phyloP scores from a whole-genome alignment of 768 basidiomycete species.

The Crepidotus variabilis region DNA sequence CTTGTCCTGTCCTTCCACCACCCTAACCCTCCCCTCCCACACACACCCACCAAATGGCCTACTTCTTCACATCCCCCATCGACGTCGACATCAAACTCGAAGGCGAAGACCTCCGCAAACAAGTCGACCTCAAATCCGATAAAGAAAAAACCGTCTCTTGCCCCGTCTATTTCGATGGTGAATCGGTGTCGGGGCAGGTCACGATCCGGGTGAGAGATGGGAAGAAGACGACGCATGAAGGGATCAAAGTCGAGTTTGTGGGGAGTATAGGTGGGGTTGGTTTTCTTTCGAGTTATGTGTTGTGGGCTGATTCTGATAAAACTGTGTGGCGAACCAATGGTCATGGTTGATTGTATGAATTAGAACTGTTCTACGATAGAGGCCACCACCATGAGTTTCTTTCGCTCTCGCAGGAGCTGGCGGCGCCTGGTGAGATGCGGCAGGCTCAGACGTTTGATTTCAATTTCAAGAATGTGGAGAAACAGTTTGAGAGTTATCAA shows the following conservation, averaged over 20 bases:
- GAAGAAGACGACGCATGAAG: slow-evolving; percentile 92
- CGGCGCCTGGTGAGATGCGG: slow-evolving; percentile 95
- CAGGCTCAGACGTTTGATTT: slow-evolving; percentile 96
- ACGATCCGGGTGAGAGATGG: slow-evolving; percentile 89
- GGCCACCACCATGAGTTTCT: slow-evolving; percentile 98
- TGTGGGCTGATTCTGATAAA: too few species aligned
- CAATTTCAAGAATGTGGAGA: slow-evolving; percentile 98
- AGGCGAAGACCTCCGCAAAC: slow-evolving; percentile 83
- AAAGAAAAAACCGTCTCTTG: slow-evolving; percentile 83
- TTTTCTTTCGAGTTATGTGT: too few species aligned
- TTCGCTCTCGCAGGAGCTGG: slow-evolving; percentile 91
- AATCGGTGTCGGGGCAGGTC: slow-evolving; percentile 84
- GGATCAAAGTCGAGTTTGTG: slow-evolving; percentile 96
- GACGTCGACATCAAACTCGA: slow-evolving; percentile 89
- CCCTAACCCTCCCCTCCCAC: too few species aligned
- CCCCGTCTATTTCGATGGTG: slow-evolving; percentile 96
- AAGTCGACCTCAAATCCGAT: slow-evolving; percentile 85
- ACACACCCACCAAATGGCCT: slow-evolving; percentile 52
- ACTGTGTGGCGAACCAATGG: too few species aligned
- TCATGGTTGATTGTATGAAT: slow-evolving; percentile 1
- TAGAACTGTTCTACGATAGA: slow-evolving; percentile 93
- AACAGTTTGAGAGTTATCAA: slow-evolving; percentile 96
- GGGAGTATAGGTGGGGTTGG: slow-evolving; percentile 85
- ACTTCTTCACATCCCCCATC: slow-evolving; percentile 89
- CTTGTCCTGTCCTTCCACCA: too few species aligned